Conservation (phyloP, 1,139 yeast genomes). For the Suhomyces anneliseae region DNA sequence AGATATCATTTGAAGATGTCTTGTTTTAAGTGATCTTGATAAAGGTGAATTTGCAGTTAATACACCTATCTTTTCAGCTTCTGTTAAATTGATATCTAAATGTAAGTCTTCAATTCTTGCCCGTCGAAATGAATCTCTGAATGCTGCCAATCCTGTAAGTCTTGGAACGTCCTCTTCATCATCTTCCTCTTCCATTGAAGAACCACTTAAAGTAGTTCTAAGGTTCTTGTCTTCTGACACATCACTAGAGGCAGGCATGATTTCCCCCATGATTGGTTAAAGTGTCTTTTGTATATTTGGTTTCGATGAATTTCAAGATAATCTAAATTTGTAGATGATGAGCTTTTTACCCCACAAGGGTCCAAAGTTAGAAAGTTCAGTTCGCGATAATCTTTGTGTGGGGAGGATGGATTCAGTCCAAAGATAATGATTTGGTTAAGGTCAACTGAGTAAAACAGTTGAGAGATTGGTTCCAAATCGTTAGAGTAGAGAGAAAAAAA, state of each 20-base stretch:
- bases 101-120: constrained; percentile 48
- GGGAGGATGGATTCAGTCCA: no score
- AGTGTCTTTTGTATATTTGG: neutral
- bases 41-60: constrained; percentile 69
- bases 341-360: no score
- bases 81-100: constrained; percentile 61
- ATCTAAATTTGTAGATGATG: no score
- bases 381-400: no score
- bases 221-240: neutral
- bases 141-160: constrained; percentile 38
- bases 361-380: no score
- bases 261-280: neutral
- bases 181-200: neutral
- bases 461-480: no score
- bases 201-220: neutral
- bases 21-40: constrained; percentile 54
- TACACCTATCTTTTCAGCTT: constrained; percentile 63
- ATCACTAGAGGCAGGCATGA: neutral
- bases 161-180: constrained; percentile 19
- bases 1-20: constrained; percentile 78
- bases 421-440: no score
- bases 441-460: no score
- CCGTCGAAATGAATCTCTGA: constrained; percentile 56
- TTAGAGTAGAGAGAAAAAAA: no score
- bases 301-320: no score